Evolutionary conservation across 352 stramenopile genomes (phyloP).

Genomic region (Globisporangium cystogenes): DNA sequence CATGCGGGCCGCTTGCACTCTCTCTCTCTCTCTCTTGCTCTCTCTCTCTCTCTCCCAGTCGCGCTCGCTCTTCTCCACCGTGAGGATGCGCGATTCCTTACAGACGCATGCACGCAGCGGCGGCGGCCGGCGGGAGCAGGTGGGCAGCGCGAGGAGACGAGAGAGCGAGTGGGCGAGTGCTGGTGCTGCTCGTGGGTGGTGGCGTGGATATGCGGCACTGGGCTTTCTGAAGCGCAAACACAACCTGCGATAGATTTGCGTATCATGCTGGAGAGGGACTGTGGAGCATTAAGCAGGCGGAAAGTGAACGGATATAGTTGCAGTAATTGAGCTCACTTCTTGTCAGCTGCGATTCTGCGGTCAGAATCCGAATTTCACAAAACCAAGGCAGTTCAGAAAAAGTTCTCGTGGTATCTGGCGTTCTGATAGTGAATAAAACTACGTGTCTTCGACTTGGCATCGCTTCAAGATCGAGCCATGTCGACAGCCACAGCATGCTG

Average conservation of each 20-base stretch:
- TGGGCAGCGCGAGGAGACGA: too few relatives aligned
- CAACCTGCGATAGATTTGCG: neutral
- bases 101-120: neutral
- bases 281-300: neutral
- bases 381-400: neutral
- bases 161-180: neutral
- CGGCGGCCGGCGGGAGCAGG: too few relatives aligned
- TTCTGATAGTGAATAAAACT: too few relatives aligned
- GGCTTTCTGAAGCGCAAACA: neutral
- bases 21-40: neutral
- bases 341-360: neutral
- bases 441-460: neutral
- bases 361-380: neutral
- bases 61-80: neutral
- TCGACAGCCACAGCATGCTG: too few relatives aligned
- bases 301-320: too few relatives aligned
- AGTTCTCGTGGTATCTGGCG: neutral
- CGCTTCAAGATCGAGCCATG: neutral
- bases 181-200: neutral
- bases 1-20: conserved; percentile 5
- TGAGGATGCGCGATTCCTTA: too few relatives aligned
- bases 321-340: too few relatives aligned
- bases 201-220: neutral
- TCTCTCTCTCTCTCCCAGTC: neutral
- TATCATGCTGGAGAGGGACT: too few relatives aligned